A percentile compares a stretch with the other conserved stretches of the same genome.
Conservation (phyloP, 352 stramenopile genomes). For the Phytophthora kernoviae region DNA sequence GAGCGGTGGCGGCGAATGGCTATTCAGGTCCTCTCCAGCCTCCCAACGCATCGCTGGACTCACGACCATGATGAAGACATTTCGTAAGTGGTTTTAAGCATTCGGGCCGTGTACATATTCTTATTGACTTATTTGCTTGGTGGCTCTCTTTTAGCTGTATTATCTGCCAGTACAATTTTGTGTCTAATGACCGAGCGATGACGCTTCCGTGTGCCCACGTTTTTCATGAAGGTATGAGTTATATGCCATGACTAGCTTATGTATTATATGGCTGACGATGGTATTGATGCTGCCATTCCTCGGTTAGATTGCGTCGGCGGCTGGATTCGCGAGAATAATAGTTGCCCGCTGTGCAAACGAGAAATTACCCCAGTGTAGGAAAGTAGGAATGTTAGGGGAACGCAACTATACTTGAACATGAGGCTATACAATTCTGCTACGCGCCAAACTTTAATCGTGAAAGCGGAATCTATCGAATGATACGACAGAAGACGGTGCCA, state of each 20-base stretch:
- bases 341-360: slow-evolving; percentile 74
- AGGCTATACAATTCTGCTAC: no score
- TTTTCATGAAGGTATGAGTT: slow-evolving; percentile 66
- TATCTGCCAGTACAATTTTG: slow-evolving; percentile 75
- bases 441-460: slow-evolving; percentile 20
- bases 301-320: slow-evolving; percentile 62
- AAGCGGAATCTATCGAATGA: slow-evolving; percentile 46
- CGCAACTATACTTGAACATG: slow-evolving; percentile 10
- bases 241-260: neutral
- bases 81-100: slow-evolving; percentile 49
- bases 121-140: neutral
- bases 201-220: slow-evolving; percentile 78
- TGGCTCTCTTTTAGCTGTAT: slow-evolving; percentile 48
- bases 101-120: slow-evolving; percentile 2
- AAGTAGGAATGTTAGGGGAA: slow-evolving; percentile 2
- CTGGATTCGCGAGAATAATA: slow-evolving; percentile 83
- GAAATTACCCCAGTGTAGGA: slow-evolving; percentile 52
- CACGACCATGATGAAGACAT: slow-evolving; percentile 41
- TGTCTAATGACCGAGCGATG: slow-evolving; percentile 55
- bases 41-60: slow-evolving; percentile 69
- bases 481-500: slow-evolving; percentile 6
- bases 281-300: neutral
- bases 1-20: slow-evolving; percentile 72
- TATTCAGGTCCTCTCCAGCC: slow-evolving; percentile 60
- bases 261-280: slow-evolving; percentile 4